Base-by-base conservation (phyloP, 1,284 basidiomycete genomes). In the Anthracocystis setariae region DNA sequence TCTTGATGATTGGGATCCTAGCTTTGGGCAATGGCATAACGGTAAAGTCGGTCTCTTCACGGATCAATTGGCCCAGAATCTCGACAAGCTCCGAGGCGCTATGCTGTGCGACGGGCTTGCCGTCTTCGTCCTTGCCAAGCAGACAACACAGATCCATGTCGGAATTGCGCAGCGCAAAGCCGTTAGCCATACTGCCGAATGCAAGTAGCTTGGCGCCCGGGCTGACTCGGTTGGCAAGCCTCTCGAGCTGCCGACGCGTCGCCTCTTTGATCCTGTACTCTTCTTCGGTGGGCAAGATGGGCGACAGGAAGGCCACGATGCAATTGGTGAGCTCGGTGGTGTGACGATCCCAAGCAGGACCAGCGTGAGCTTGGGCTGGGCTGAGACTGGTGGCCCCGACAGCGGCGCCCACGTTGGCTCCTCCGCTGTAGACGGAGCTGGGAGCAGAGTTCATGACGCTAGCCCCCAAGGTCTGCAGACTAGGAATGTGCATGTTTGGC, bases 141-240 rank as follows among this genome's bases (percentile, higher is more conserved):
- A 98, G 87, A 84, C 94, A 97, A 82, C 95, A 97, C 42, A 98
- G 86, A 84, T 98, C 95, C 95, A 98, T 98, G 84, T 98, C 95
- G 66, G 93, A 97, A 85, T 97, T 95, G 74, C 92, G 87, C 78
- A 97, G 88, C 79, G 92, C 94, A 85, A 93, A 95, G 79, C 90
- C 93, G 84, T 93, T 97, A 47, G 90, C 94, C 74, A 92, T 96
- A 55, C 80, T 82, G 24, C 95, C 95, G 83, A 98, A 98, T 48
- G 93, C 93, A 74, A 96, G 85, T 76, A 98, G 86, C 68, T 92
- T 90, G 73, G 92, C 92, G 73, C 93, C 89, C 40, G 93, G 94
- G 84, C 94, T 92, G 84, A 98, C 92, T 56, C 91, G 93, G 83
- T 92, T 89, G 83, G 96, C 95, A 83, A 98, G 89, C 72, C 92